phyloP scores from a whole-genome alignment of 257 asterid genomes.

The Ilex asprella region DNA sequence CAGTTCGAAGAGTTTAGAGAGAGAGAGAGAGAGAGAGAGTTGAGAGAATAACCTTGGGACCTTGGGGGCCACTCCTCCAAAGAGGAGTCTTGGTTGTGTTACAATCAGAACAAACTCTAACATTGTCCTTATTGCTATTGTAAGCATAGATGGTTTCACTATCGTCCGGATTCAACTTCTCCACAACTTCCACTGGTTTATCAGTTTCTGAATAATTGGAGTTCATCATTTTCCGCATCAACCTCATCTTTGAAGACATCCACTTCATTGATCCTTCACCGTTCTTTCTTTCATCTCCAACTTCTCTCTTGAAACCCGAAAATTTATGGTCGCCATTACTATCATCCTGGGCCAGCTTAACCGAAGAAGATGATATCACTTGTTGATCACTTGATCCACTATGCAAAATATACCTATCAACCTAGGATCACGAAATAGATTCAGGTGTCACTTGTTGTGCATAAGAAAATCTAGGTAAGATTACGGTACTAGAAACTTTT shows the following conservation, averaged over 20 bases:
- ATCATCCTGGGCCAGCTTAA: no score
- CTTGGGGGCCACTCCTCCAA: conserved; percentile 1
- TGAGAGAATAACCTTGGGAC: not conserved
- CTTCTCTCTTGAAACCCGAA: no score
- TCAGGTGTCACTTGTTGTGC: no score
- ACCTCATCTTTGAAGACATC: not conserved
- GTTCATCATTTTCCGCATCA: not conserved
- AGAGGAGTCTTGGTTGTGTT: not conserved
- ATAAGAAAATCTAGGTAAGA: no score
- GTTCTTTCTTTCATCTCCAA: not conserved
- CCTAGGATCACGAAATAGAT: not conserved
- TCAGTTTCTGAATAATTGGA: not conserved
- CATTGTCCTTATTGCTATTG: not conserved
- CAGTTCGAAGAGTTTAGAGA: not conserved
- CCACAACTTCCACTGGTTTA: not conserved
- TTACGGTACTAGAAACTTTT: no score
- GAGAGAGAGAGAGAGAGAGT: not conserved
- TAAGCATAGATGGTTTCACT: not conserved
- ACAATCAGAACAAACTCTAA: not conserved
- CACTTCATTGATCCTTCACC: not conserved
- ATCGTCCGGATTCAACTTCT: not conserved
- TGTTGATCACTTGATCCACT: not conserved
- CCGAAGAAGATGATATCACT: not conserved
- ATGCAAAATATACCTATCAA: not conserved
- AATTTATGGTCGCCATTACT: no score